These are phyloP conservation scores for Kokia cookei DNA, from an alignment of 441 rosid species.

Conservation along the genomic window DNA sequence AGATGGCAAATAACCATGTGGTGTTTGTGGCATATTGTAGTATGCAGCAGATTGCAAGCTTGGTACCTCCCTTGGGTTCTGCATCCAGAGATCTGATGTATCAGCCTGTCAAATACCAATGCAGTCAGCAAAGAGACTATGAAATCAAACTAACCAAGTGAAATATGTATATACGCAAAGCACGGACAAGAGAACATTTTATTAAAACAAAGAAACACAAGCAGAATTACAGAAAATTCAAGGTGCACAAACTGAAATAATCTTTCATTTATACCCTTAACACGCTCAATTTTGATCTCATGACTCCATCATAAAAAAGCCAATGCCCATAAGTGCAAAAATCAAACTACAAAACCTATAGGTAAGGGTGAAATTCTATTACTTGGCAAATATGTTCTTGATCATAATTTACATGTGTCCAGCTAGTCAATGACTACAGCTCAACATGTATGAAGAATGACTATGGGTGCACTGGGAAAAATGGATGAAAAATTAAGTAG, in stretches of 20 bases:
- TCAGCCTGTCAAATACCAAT: conserved; percentile 47
- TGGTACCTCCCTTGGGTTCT: conserved; percentile 68
- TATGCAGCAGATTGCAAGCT: conserved; percentile 65
- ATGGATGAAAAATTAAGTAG: neutral
- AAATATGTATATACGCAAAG: neutral
- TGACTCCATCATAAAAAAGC: neutral
- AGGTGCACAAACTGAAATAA: neutral
- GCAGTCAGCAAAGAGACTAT: neutral
- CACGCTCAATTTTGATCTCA: neutral
- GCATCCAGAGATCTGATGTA: conserved; percentile 90
- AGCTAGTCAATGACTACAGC: neutral
- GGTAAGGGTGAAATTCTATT: neutral
- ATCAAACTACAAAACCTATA: neutral
- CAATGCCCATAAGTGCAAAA: neutral
- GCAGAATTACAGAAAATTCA: neutral
- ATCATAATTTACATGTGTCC: neutral
- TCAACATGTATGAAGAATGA: neutral
- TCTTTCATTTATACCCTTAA: neutral
- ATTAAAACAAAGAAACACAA: neutral
- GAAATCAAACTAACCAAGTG: neutral
- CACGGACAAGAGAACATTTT: neutral
- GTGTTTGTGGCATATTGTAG: conserved; percentile 79
- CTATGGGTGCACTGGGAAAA: neutral
- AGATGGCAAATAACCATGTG: conserved; percentile 75
- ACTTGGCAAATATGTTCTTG: neutral